Base-by-base conservation (phyloP, 2,329 filamentous ascomycete species). In the Fusarium penzigii region DNA sequence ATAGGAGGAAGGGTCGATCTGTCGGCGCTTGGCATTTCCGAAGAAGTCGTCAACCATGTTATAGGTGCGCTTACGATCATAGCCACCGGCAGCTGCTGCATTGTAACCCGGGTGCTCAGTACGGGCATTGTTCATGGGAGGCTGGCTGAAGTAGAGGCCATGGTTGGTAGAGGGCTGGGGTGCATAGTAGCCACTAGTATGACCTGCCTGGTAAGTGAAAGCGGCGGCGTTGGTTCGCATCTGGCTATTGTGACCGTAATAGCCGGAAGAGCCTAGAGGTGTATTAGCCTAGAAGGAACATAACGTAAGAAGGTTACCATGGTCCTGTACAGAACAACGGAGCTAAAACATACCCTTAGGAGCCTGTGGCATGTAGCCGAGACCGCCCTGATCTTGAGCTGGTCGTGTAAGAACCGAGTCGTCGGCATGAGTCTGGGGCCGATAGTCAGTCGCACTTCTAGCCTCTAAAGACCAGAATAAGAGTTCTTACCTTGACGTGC, bases 21-120 rank as follows among this genome's bases (percentile, higher is more conserved):
- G 86, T 67, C 92, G 89, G 65, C 92, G 90, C 80, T 97, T 97
- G 62, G 92, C 86, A 69, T 90, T 91, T 61, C 89, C 90, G 62
- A 97, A 96, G 76, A 97, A 96, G 70, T 96, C 91, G 68, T 96
- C 93, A 53, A 97, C 78, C 52, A 90, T 89, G 66, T 97, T 92
- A 63, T 88, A 90, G n/a, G 85, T 85, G 56, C 92, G 90, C 76
- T 93, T 94, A 67, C 89, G 85, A 61, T 85, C 82, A 67, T 93
- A 90, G 66, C 88, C 76, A 34, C 69, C 64, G 39, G 74, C 69
- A 45, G 72, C 67, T 47, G 74, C 69, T 11, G 32, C 13, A 52
- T 84, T 80, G 67, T 88, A 87, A 58, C 81, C 81, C 55, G 88
- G 78, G 67, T 88, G 87, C 63, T 86, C 85, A 48, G 75, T 69